phyloP scores from a whole-genome alignment of 768 basidiomycete genomes.

The Lactarius sp. region DNA sequence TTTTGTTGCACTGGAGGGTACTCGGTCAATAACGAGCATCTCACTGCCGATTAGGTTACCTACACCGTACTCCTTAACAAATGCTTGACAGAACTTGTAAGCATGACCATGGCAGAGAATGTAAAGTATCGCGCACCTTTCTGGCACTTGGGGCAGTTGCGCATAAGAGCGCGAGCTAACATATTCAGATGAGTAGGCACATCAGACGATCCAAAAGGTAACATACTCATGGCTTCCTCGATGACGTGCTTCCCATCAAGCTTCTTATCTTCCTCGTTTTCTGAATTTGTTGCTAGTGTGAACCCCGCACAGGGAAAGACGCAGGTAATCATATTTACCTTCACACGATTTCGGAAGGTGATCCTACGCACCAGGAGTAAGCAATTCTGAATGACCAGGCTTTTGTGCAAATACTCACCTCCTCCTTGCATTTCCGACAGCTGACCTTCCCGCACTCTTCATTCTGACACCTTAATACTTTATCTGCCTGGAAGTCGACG shows the following conservation, averaged over 20 bases:
- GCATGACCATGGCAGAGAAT: neutral
- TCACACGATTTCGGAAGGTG: conserved; percentile 79
- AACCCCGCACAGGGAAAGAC: neutral
- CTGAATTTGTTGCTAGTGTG: conserved; percentile 35
- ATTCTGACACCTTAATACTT: conserved; percentile 46
- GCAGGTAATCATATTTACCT: conserved; percentile 39
- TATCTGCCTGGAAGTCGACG: conserved; percentile 34
- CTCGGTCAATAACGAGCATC: conserved; percentile 3
- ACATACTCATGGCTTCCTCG: conserved; percentile 90
- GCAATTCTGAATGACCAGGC: neutral
- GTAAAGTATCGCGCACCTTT: conserved; percentile 47
- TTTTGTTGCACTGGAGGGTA: conserved; percentile 77
- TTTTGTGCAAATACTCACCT: conserved; percentile 38
- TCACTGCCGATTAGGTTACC: conserved; percentile 27
- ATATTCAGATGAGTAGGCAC: conserved; percentile 12
- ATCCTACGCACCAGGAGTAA: conserved; percentile 43
- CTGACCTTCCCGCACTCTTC: conserved; percentile 69
- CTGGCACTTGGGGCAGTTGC: conserved; percentile 81
- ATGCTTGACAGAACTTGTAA: conserved; percentile 42
- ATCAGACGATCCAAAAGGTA: neutral
- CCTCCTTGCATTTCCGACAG: conserved; percentile 74
- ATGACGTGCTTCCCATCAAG: conserved; percentile 71
- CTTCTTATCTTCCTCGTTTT: conserved; percentile 68
- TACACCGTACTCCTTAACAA: conserved; percentile 77
- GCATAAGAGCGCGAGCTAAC: conserved; percentile 73